Evolutionary conservation across 192 early-diverging fungal species (phyloP), one percentile per base, ranked within the genome.

Genomic region (Coemansia asiatica): DNA sequence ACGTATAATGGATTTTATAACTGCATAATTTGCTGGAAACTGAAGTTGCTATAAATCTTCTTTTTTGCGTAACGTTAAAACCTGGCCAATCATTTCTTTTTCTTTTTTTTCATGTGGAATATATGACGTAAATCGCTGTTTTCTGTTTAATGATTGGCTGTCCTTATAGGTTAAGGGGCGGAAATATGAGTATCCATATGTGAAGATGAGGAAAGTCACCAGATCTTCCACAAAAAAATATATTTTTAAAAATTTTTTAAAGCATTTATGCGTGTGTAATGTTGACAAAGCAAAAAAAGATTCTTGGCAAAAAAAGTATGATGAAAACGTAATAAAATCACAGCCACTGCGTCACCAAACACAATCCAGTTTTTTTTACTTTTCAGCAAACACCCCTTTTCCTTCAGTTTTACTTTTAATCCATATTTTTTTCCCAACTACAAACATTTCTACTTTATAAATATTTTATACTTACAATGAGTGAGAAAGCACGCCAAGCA

Each of bases 211-310:
- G 40, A 15, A 44, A 44, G 40, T 44, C 40, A 6, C 16, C 40
- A 44, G 40, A 18, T 44, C 40, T 44, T 44, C 16, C 40, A 33
- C 50, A 53, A 27, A 53, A 53, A 53, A 23, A 53, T n/a, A 53
- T 22, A 12, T 53, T 16, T 53, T 23, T 13, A 2, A 4, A 4
- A 2, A 49, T 49, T n/a, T n/a, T n/a, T n/a, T n/a, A n/a, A n/a
- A n/a, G n/a, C n/a, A n/a, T n/a, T n/a, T n/a, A n/a, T n/a, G n/a
- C n/a, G n/a, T n/a, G n/a, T n/a, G n/a, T n/a, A n/a, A n/a, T n/a
- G n/a, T n/a, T n/a, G n/a, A n/a, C 15, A 49, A 2, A 49, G 47
- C 6, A 49, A 49, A 49, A 2, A 12, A 49, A 8, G 21, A 49
- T 12, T 2, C 31, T 33, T 33, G 31, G 31, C 31, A 33, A 33